Evolutionary conservation across 495 filamentous ascomycete species (phyloP).

Genomic region (Talaromyces adpressus): DNA sequence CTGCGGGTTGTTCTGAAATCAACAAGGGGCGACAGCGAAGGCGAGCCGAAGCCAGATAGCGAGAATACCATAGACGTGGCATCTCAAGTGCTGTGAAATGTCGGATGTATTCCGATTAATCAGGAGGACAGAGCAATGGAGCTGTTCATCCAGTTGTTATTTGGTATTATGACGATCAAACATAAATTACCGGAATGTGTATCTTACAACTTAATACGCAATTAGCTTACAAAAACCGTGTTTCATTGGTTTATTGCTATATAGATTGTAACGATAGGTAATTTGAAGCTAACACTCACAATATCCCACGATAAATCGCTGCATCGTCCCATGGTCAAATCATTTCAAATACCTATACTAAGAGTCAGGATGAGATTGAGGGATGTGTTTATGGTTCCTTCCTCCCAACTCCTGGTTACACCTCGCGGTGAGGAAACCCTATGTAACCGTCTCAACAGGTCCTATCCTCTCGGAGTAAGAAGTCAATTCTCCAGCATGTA

Average conservation of each 20-base stretch:
- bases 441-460: too few species aligned
- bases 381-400: too few species aligned
- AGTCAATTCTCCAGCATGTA: too few species aligned
- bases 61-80: constrained; percentile 10
- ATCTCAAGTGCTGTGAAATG: constrained; percentile 7
- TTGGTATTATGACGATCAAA: background rate
- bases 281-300: too few species aligned
- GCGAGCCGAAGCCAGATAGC: background rate
- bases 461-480: too few species aligned
- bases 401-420: too few species aligned
- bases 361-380: too few species aligned
- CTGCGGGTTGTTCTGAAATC: background rate
- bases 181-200: background rate
- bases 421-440: too few species aligned
- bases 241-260: background rate
- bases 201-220: background rate
- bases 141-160: background rate
- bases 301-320: too few species aligned
- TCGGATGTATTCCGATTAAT: background rate
- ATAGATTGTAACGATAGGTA: background rate
- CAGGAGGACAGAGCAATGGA: background rate
- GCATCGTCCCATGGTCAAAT: too few species aligned
- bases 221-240: background rate
- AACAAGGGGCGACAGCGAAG: background rate
- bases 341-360: too few species aligned